These are phyloP conservation scores for Porphyra umbilicalis DNA, from an alignment of 31 red algal species.

Conservation along the genomic window DNA sequence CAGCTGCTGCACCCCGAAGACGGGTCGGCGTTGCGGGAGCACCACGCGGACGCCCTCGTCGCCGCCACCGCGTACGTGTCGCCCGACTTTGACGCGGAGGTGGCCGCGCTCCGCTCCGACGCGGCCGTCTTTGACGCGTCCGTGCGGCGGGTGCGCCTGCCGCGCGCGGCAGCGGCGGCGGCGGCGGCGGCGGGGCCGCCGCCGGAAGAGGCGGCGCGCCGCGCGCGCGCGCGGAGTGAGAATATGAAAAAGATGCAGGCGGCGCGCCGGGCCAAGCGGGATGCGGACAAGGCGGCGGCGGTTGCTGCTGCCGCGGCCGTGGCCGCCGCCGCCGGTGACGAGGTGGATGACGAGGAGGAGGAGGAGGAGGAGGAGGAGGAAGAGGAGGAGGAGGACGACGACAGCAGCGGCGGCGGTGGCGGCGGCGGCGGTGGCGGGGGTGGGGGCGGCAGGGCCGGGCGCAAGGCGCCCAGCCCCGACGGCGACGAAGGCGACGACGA, in stretches of 20 bases:
- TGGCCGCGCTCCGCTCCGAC: conserved; percentile 35
- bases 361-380: not conserved
- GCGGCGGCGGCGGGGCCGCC: conserved; percentile 24
- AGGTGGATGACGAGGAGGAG: conserved; percentile 6
- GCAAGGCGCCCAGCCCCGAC: not conserved
- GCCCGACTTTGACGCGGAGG: conserved; percentile 54
- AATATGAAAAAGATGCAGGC: conserved; percentile 65
- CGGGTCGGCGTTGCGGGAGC: conserved; percentile 17
- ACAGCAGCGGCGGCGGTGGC: not conserved
- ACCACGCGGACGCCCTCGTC: conserved; percentile 40
- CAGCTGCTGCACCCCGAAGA: conserved; percentile 62
- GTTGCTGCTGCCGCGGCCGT: conserved; percentile 15
- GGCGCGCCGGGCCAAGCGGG: conserved; percentile 20
- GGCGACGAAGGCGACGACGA: not conserved
- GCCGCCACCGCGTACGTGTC: conserved; percentile 48
- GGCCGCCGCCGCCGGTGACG: conserved; percentile 25
- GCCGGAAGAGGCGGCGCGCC: conserved; percentile 49
- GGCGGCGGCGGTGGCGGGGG: not conserved
- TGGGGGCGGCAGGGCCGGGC: not conserved
- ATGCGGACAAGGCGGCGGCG: conserved; percentile 20
- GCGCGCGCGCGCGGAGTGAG: conserved; percentile 44
- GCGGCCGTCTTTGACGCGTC: conserved; percentile 39
- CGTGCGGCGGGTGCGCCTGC: conserved; percentile 43
- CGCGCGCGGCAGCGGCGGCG: conserved; percentile 27
- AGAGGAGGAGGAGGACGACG: not conserved